Evolutionary conservation across 208 protist species (phyloP).

Genomic region (Trypanosoma rangeli): DNA sequence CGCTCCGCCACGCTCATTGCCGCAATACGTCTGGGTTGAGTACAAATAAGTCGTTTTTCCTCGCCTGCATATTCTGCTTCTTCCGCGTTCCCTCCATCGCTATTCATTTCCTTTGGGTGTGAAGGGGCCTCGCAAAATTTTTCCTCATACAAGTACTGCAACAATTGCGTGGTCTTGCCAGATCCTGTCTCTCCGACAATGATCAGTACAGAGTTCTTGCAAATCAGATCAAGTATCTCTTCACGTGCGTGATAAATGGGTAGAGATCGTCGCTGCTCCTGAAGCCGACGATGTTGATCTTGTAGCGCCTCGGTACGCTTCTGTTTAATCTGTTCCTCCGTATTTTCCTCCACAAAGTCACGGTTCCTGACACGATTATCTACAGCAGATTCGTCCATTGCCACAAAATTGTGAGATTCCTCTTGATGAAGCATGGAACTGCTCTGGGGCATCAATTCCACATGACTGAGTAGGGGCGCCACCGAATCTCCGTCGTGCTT

Average conservation of each 20-base stretch:
- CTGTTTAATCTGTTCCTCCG: conserved; percentile 56
- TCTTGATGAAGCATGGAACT: neutral
- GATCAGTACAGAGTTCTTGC: conserved; percentile 79
- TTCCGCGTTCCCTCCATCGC: neutral
- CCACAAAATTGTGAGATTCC: conserved; percentile 41
- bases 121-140: conserved; percentile 46
- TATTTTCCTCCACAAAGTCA: conserved; percentile 73
- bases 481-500: neutral
- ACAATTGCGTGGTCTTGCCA: conserved; percentile 92
- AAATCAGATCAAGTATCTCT: conserved; percentile 86
- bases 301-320: conserved; percentile 48
- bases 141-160: conserved; percentile 90
- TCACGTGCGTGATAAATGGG: conserved; percentile 94
- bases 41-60: conserved; percentile 88
- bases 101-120: neutral
- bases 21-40: conserved; percentile 99
- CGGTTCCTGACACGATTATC: conserved; percentile 52
- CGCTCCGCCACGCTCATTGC: conserved; percentile 98
- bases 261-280: conserved; percentile 72
- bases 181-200: conserved; percentile 94
- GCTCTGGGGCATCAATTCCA: conserved; percentile 8
- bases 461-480: neutral
- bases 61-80: conserved; percentile 6
- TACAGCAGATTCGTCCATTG: conserved; percentile 56
- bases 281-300: conserved; percentile 29